Conservation (phyloP, 2,329 filamentous ascomycete species). For the Stachybotrys echinatus region DNA sequence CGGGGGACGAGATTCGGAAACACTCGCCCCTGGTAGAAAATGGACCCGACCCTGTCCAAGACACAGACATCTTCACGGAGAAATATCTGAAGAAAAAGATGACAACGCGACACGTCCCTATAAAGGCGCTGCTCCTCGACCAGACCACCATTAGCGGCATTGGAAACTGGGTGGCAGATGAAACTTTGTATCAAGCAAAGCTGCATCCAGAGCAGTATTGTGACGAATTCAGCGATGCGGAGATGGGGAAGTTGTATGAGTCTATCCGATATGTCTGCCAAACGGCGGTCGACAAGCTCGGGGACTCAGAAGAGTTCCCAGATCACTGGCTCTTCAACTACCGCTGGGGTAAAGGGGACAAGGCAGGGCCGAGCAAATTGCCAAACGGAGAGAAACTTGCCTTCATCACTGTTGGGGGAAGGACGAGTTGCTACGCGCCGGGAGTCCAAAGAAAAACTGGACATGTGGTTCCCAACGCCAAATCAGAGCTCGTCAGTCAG, state of each 20-base stretch:
- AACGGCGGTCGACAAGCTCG: conserved; percentile 71
- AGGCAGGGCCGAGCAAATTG: conserved; percentile 58
- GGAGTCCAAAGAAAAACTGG: conserved; percentile 76
- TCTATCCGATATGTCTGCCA: conserved; percentile 75
- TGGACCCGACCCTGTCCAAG: conserved; percentile 85
- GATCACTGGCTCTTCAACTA: conserved; percentile 83
- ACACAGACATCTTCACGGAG: conserved; percentile 70
- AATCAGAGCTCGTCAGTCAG: conserved; percentile 33
- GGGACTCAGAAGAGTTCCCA: conserved; percentile 80
- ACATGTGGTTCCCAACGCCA: conserved; percentile 32
- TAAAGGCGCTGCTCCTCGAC: conserved; percentile 85
- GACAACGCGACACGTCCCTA: conserved; percentile 70
- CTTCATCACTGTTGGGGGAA: conserved; percentile 82
- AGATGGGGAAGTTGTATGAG: conserved; percentile 67
- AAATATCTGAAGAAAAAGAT: conserved; percentile 70
- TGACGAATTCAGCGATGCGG: conserved; percentile 67
- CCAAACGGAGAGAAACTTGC: conserved; percentile 82
- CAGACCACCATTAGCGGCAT: conserved; percentile 87
- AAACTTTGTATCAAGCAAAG: conserved; percentile 82
- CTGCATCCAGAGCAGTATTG: conserved; percentile 93
- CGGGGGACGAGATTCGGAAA: conserved; percentile 68
- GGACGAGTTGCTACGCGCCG: conserved; percentile 87
- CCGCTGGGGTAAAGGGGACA: conserved; percentile 87
- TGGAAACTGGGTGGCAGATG: conserved; percentile 96
- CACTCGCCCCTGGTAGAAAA: conserved; percentile 81